A percentile compares a stretch with the other conserved stretches of the same genome.
Evolutionary conservation across 768 basidiomycete species (phyloP).

Genomic region (Galerina marginata): DNA sequence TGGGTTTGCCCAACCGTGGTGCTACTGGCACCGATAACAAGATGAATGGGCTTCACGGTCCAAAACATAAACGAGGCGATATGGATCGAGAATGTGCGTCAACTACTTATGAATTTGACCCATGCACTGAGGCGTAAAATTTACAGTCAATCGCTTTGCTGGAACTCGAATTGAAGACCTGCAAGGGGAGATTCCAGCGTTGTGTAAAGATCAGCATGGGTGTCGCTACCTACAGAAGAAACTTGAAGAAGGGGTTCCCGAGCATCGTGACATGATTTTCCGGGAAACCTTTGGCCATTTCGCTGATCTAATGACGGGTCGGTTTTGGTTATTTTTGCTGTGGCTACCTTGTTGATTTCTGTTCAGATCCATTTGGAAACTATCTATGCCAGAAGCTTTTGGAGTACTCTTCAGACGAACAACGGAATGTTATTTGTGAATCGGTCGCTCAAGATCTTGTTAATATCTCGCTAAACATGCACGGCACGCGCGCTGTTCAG

Average conservation of each 20-base stretch:
- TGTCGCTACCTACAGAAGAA: slow-evolving; percentile 99
- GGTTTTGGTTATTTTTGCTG: slow-evolving; percentile 22
- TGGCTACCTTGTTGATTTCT: slow-evolving; percentile 6
- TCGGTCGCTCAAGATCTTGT: slow-evolving; percentile 97
- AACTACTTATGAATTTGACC: slow-evolving; percentile 16
- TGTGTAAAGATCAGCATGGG: slow-evolving; percentile 99
- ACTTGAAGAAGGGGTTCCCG: slow-evolving; percentile 92
- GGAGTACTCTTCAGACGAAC: slow-evolving; percentile 97
- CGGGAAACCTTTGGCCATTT: slow-evolving; percentile 97
- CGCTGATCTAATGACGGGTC: slow-evolving; percentile 97
- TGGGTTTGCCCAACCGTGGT: slow-evolving; percentile 62
- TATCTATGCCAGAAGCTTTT: slow-evolving; percentile 98
- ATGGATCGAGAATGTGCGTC: slow-evolving; percentile 80
- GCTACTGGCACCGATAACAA: slow-evolving; percentile 63
- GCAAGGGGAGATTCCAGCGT: slow-evolving; percentile 88
- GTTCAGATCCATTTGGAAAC: slow-evolving; percentile 94
- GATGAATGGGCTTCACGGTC: slow-evolving; percentile 89
- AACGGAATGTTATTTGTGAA: slow-evolving; percentile 95
- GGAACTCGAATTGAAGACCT: slow-evolving; percentile 96
- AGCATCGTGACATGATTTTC: slow-evolving; percentile 99
- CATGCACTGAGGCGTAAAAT: slow-evolving; percentile 10
- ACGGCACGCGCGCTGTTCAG: slow-evolving; percentile 98
- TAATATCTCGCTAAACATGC: slow-evolving; percentile 99
- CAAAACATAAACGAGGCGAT: slow-evolving; percentile 94
- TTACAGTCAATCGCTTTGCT: slow-evolving; percentile 91